Evolutionary conservation across 805 yeast genomes (phyloP).

Genomic region (Metschnikowia drakensbergensis): DNA sequence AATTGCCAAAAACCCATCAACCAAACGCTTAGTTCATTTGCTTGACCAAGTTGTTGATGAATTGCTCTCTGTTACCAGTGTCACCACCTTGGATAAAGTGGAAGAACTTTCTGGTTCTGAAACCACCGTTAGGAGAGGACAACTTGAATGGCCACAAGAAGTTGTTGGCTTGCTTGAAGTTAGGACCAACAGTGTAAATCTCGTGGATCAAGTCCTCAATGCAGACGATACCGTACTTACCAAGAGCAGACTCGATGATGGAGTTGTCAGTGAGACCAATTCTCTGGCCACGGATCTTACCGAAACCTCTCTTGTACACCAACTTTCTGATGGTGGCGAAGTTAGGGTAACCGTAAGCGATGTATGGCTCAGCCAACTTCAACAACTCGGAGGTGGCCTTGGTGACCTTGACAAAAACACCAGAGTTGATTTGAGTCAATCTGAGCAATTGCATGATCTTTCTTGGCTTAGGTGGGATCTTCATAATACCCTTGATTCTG

Average conservation of each 20-base stretch:
- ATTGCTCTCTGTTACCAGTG: constrained; percentile 96
- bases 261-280: constrained; percentile 83
- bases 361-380: constrained; percentile 93
- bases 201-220: constrained; percentile 95
- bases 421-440: constrained; percentile 90
- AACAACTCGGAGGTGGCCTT: constrained; percentile 92
- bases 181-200: constrained; percentile 94
- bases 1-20: neutral
- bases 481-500: constrained; percentile 99
- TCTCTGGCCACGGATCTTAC: constrained; percentile 96
- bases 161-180: constrained; percentile 98
- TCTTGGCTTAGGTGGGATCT: constrained; percentile 99
- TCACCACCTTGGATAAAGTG: constrained; percentile 98
- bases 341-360: constrained; percentile 97
- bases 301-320: constrained; percentile 96
- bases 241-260: constrained; percentile 81
- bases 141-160: constrained; percentile 97
- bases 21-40: constrained; percentile 71
- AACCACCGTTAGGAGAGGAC: constrained; percentile 96
- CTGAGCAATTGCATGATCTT: constrained; percentile 93
- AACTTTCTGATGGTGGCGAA: constrained; percentile 88
- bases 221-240: constrained; percentile 89
- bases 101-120: constrained; percentile 97
- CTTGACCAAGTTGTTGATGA: constrained; percentile 91
- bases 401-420: constrained; percentile 92